Evolutionary conservation across 1,284 basidiomycete genomes (phyloP), one percentile per base, ranked within the genome.

Genomic region (Omphalotus olearius): DNA sequence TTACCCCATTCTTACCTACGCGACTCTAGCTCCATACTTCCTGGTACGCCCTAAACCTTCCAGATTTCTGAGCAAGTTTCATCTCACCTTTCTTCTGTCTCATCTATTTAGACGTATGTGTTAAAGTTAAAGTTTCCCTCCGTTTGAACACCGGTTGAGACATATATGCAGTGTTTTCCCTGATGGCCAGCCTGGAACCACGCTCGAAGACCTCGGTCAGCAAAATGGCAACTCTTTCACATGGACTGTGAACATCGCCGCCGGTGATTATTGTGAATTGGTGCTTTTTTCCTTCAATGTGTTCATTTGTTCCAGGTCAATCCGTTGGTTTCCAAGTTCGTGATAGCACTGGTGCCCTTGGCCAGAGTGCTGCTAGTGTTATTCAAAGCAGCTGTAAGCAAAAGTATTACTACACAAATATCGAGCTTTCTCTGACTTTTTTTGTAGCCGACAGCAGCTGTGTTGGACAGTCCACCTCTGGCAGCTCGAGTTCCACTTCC

Each of bases 291-390:
- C 9, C 4, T 33, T 10, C 30, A 33, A 13, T 3, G 13, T 33
- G 30, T 9, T 33, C 37, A 35, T 41, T 42, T 30, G 18, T 52
- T 40, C 44, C 14, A 81, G 82, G 69, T 16, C 76, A 73, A 6
- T 62, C 55, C 18, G 59, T 86, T 43, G 79, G 75, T 44, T 63
- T 88, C 23, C 71, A 64, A 5, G 49, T 88, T 51, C 73, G 73
- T 62, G 85, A 88, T 56, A 62, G 44, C 53, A 75, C 64, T 35
- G 85, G 85, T 60, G 1, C 25, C 0, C 45, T 63, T 44, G 72
- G 64, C 2, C 78, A 82, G 58, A 69, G 73, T 4, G 82, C 75
- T 14, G 38, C 77, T 1, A 72, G 87, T 69, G 69, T 63, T n/a
- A 60, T 85, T 57, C 60, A 66, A 26, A 0, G 64, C 20, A 73